These are phyloP conservation scores for Helianthus annuus DNA, from an alignment of 129 eudicot species.

Conservation along the genomic window HanXRQr2.0-SUNRISE NC_035439.2:120418017-120418516, in stretches of 20 bases:
- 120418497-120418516: slow-evolving; percentile 1
- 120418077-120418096: too few relatives aligned
- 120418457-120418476: neutral
- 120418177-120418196: slow-evolving; percentile 73
- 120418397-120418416: neutral
- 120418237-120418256: slow-evolving; percentile 73
- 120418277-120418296: slow-evolving; percentile 86
- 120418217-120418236: slow-evolving; percentile 72
- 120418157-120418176: slow-evolving; percentile 74
- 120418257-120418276: slow-evolving; percentile 72
- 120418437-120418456: neutral
- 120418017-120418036: neutral
- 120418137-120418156: slow-evolving; percentile 63
- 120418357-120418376: slow-evolving; percentile 45
- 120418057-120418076: too few relatives aligned
- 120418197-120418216: slow-evolving; percentile 67
- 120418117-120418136: neutral
- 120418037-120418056: too few relatives aligned
- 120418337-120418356: slow-evolving; percentile 54
- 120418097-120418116: too few relatives aligned
- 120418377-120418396: neutral
- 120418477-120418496: neutral
- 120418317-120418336: slow-evolving; percentile 78
- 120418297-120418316: slow-evolving; percentile 71
- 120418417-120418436: neutral